Evolutionary conservation across 2,329 filamentous ascomycete species (phyloP).

Genomic region (Colletotrichum zoysiae): DNA sequence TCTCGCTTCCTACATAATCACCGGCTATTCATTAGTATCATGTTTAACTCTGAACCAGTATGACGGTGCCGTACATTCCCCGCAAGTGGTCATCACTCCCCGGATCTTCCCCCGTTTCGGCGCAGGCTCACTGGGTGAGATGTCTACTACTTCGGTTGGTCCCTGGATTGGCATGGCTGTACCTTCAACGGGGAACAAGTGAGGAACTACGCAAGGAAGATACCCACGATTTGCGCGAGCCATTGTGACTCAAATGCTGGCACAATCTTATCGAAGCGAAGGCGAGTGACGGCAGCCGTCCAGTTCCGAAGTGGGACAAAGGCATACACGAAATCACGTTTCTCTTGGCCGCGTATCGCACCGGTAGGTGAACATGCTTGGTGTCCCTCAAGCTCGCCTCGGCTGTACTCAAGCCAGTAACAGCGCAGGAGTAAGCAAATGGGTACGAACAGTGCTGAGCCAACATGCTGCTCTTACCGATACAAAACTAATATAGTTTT

Average conservation of each 20-base stretch:
- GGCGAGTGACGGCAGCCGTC: background rate
- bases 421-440: too few relatives aligned
- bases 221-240: background rate
- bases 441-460: too few relatives aligned
- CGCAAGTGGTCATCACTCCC: conserved; percentile 68
- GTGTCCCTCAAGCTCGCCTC: background rate
- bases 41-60: accelerated
- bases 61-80: conserved; percentile 59
- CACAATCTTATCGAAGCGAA: background rate
- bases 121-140: too few relatives aligned
- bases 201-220: too few relatives aligned
- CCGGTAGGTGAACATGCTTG: background rate
- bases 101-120: conserved; percentile 55
- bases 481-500: too few relatives aligned
- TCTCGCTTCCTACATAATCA: conserved; percentile 60
- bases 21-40: background rate
- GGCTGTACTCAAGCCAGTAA: background rate
- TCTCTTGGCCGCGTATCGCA: background rate
- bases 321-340: background rate
- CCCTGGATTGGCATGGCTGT: too few relatives aligned
- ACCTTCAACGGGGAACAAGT: too few relatives aligned
- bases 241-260: background rate
- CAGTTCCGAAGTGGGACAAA: background rate
- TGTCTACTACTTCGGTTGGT: too few relatives aligned
- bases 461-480: too few relatives aligned